Percentiles rank a stretch among this genome's conserved stretches.
phyloP scores from a whole-genome alignment of 768 basidiomycete genomes.

The Pleurotus tuoliensis region DNA sequence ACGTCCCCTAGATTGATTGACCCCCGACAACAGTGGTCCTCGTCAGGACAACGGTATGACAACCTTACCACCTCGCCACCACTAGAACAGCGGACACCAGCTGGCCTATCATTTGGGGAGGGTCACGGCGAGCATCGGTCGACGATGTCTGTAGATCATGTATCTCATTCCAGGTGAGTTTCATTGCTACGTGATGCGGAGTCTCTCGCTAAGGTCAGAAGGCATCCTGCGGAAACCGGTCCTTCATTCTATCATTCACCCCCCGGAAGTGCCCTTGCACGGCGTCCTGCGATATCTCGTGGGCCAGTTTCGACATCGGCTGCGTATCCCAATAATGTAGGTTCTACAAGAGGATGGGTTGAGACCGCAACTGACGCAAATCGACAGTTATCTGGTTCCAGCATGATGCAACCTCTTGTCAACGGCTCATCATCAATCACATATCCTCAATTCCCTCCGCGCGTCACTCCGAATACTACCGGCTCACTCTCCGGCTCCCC shows the following conservation, averaged over 20 bases:
- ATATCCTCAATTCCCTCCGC: constrained; percentile 47
- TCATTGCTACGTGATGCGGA: neutral
- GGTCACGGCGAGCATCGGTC: constrained; percentile 20
- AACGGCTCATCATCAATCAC: constrained; percentile 46
- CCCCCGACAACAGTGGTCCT: neutral
- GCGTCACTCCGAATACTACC: constrained; percentile 29
- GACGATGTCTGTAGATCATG: constrained; percentile 38
- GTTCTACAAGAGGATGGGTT: neutral
- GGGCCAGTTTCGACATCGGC: constrained; percentile 10
- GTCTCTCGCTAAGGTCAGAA: constrained; percentile 10
- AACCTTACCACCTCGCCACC: neutral
- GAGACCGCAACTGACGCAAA: constrained; percentile 19
- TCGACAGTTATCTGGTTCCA: constrained; percentile 14
- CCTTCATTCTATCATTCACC: constrained; percentile 11
- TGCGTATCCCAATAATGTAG: constrained; percentile 18
- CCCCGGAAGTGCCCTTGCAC: constrained; percentile 5
- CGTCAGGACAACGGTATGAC: neutral
- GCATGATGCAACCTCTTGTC: constrained; percentile 26
- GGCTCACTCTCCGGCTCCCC: constrained; percentile 26
- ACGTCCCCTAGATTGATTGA: no score
- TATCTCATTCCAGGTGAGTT: constrained; percentile 39
- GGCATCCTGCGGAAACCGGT: constrained; percentile 38
- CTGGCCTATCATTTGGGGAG: neutral
- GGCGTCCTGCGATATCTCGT: constrained; percentile 15
- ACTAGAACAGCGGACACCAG: constrained; percentile 7